phyloP scores from a whole-genome alignment of 371 early-diverging fungal genomes.

The Saksenaea vasiformis region DNA sequence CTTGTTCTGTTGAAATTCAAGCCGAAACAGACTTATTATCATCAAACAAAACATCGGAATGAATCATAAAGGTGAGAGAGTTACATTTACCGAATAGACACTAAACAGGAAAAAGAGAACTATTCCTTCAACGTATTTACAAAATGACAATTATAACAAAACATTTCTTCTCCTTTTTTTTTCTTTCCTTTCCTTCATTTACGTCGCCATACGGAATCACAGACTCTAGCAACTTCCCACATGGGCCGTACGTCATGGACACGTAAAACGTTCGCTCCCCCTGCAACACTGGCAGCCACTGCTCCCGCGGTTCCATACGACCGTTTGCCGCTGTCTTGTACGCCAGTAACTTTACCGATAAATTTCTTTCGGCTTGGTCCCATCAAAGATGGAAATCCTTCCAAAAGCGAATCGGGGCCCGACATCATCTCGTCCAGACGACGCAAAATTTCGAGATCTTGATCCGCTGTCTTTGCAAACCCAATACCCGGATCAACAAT shows the following conservation, averaged over 20 bases:
- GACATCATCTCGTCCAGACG: slow-evolving; percentile 65
- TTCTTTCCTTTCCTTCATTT: no score
- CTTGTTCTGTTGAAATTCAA: neutral
- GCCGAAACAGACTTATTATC: neutral
- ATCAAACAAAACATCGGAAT: neutral
- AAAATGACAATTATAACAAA: neutral
- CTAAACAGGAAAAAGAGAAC: neutral
- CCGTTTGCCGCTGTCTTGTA: slow-evolving; percentile 73
- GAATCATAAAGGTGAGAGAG: no score
- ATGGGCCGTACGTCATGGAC: slow-evolving; percentile 96
- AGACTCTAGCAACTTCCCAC: slow-evolving; percentile 83
- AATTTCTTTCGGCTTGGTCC: slow-evolving; percentile 90
- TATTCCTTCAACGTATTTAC: neutral
- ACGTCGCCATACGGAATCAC: slow-evolving; percentile 73
- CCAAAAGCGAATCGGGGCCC: slow-evolving; percentile 53
- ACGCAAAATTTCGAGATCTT: slow-evolving; percentile 86
- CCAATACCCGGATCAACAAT: slow-evolving; percentile 97
- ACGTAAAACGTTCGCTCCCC: slow-evolving; percentile 84
- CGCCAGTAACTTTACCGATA: slow-evolving; percentile 75
- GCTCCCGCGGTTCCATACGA: slow-evolving; percentile 95
- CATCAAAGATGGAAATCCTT: slow-evolving; percentile 82
- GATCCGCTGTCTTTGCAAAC: slow-evolving; percentile 90
- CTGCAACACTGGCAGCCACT: slow-evolving; percentile 84
- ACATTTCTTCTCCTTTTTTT: neutral
- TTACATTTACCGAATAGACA: no score